Conservation (phyloP, 1,139 yeast genomes). For the Pneumocystis carinii region DNA sequence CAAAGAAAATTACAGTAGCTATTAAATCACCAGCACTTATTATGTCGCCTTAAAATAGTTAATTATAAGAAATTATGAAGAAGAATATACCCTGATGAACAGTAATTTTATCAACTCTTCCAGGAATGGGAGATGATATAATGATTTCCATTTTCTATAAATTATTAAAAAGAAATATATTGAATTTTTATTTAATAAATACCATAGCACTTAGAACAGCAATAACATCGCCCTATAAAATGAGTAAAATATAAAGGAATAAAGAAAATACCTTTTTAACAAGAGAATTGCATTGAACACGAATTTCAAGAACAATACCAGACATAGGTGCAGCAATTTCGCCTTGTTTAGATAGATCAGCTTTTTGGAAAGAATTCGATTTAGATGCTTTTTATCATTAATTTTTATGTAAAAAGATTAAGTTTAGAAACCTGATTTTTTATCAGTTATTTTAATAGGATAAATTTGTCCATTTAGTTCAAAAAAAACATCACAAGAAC, state of each 20-base stretch:
- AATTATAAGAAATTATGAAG: too few relatives aligned
- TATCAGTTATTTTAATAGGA: conserved; percentile 83
- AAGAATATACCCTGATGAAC: conserved; percentile 51
- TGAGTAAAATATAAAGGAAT: too few relatives aligned
- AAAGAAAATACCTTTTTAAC: conserved; percentile 54
- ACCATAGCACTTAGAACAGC: conserved; percentile 97
- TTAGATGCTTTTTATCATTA: conserved; percentile 39
- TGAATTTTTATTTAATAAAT: conserved; percentile 34
- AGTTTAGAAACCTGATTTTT: conserved; percentile 33
- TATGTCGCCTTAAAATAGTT: conserved; percentile 36
- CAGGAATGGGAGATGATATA: conserved; percentile 78
- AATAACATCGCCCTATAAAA: conserved; percentile 50
- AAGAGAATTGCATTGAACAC: conserved; percentile 70
- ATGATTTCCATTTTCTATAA: conserved; percentile 54
- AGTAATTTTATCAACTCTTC: conserved; percentile 59
- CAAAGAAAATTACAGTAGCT: conserved; percentile 21
- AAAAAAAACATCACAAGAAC: conserved; percentile 90
- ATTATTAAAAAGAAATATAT: not conserved
- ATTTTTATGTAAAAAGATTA: not conserved
- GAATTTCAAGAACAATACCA: conserved; percentile 91
- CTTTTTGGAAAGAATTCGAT: conserved; percentile 77
- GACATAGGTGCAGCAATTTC: conserved; percentile 99
- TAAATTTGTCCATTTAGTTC: conserved; percentile 97
- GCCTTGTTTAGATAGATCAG: conserved; percentile 67
- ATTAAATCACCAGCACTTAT: conserved; percentile 87